Percentiles rank a stretch among this genome's conserved stretches.
Evolutionary conservation across 768 basidiomycete species (phyloP).

Genomic region (Clathrus columnatus): DNA sequence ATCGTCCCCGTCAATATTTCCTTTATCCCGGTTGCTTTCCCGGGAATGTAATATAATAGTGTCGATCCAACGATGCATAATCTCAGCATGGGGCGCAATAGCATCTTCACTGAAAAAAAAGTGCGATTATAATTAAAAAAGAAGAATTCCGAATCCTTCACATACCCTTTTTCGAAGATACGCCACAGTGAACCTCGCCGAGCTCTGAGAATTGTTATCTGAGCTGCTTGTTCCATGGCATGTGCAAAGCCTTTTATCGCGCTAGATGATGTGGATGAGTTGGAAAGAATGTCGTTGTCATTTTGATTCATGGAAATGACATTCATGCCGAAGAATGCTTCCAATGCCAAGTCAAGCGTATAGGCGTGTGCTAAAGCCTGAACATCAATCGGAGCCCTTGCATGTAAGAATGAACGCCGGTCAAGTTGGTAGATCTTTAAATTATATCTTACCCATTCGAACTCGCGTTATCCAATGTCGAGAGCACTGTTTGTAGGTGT

Average conservation of each 20-base stretch:
- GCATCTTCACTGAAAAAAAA: neutral
- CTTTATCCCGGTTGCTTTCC: too few relatives aligned
- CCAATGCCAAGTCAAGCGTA: neutral
- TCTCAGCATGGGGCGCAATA: neutral
- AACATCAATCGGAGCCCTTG: neutral
- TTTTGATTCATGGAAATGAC: too few relatives aligned
- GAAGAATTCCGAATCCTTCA: too few relatives aligned
- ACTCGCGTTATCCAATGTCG: too few relatives aligned
- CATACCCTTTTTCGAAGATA: neutral
- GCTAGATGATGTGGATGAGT: neutral
- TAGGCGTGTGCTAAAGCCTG: neutral
- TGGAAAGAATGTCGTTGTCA: too few relatives aligned
- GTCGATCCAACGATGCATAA: neutral
- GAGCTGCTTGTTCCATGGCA: neutral
- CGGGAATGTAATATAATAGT: too few relatives aligned
- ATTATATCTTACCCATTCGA: too few relatives aligned
- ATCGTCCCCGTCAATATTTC: slow-evolving; percentile 26
- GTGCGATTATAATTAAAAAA: too few relatives aligned
- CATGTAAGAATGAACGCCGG: neutral
- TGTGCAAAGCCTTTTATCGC: neutral
- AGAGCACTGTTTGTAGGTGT: too few relatives aligned
- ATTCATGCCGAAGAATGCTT: neutral
- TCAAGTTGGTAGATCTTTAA: neutral
- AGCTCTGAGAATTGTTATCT: neutral
- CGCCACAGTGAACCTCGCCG: neutral